Conservation (phyloP, 163 green algal genomes). For the Scenedesmus sp. region DNA sequence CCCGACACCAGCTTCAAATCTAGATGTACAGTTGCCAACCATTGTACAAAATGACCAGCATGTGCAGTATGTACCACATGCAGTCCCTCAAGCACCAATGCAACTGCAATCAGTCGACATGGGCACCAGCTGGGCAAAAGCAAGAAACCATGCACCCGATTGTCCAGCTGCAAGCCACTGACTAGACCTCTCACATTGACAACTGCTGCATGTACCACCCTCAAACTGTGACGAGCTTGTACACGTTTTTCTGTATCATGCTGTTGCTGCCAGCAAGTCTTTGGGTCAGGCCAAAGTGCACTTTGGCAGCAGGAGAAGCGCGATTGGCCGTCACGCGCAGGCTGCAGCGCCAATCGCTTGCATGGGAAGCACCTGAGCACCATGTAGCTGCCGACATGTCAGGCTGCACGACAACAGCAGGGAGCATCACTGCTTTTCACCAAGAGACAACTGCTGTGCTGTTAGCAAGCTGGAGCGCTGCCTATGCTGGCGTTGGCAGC, state of each 20-base stretch:
- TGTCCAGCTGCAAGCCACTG: not conserved
- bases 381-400: not conserved
- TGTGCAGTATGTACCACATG: too few species aligned
- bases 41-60: too few species aligned
- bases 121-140: not conserved
- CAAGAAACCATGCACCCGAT: not conserved
- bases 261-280: not conserved
- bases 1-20: too few species aligned
- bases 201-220: not conserved
- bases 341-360: too few species aligned
- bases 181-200: not conserved
- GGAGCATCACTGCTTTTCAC: too few species aligned
- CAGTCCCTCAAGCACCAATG: too few species aligned
- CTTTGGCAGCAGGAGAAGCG: not conserved
- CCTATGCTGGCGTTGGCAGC: not conserved
- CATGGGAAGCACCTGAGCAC: not conserved
- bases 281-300: not conserved
- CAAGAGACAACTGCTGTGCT: not conserved
- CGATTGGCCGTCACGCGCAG: too few species aligned
- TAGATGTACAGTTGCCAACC: too few species aligned
- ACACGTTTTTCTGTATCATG: too few species aligned
- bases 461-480: not conserved
- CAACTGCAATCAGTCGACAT: not conserved
- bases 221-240: not conserved
- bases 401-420: too few species aligned